These are phyloP conservation scores for Babjeviella inositovora DNA, from an alignment of 805 yeast genomes.

Conservation along the genomic window DNA sequence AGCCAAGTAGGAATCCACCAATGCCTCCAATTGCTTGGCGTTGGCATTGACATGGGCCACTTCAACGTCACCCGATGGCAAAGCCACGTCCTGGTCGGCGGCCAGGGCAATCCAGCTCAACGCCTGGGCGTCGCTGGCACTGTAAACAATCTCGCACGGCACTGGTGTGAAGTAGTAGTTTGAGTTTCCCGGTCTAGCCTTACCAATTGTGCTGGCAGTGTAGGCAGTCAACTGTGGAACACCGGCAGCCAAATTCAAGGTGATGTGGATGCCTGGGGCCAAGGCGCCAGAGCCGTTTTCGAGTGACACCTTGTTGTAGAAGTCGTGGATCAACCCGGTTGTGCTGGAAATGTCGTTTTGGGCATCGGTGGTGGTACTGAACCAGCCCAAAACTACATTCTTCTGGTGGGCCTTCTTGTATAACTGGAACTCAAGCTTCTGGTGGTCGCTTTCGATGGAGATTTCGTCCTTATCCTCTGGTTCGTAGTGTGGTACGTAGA, in stretches of 20 bases:
- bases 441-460: constrained; percentile 62
- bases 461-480: constrained; percentile 63
- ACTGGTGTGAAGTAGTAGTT: constrained; percentile 64
- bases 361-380: constrained; percentile 47
- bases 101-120: constrained; percentile 28
- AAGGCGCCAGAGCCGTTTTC: constrained; percentile 25
- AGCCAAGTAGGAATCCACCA: constrained; percentile 30
- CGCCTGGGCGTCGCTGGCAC: constrained; percentile 43
- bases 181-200: too few species aligned
- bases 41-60: constrained; percentile 27
- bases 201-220: too few species aligned
- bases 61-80: constrained; percentile 18
- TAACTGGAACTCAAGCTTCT: constrained; percentile 52
- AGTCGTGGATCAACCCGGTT: constrained; percentile 68
- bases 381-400: constrained; percentile 76
- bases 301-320: constrained; percentile 59
- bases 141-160: constrained; percentile 43
- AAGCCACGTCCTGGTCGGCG: constrained; percentile 11
- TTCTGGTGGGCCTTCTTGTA: constrained; percentile 70
- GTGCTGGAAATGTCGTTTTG: too few species aligned
- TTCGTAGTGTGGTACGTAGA: constrained; percentile 58
- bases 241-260: too few species aligned
- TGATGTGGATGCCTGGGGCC: constrained; percentile 37
- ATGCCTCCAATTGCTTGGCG: constrained; percentile 23
- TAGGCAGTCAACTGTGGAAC: too few species aligned